phyloP scores from a whole-genome alignment of 2,329 filamentous ascomycete species.

The Polychaeton citri region DNA sequence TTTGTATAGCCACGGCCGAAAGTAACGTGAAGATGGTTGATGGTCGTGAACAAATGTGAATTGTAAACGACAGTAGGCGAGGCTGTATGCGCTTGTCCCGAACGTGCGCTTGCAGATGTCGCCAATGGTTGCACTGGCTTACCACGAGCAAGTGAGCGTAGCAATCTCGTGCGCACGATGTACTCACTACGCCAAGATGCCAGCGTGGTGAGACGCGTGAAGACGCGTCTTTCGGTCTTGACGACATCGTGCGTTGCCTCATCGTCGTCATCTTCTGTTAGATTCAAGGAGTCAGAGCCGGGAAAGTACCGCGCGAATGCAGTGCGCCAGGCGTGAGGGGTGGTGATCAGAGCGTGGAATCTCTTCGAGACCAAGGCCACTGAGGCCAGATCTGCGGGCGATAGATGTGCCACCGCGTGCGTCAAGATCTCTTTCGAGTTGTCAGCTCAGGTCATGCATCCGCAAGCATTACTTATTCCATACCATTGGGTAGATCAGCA shows the following conservation, averaged over 20 bases:
- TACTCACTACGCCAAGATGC: conserved; percentile 98
- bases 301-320: conserved; percentile 88
- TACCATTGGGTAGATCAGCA: conserved; percentile 69
- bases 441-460: conserved; percentile 6
- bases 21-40: conserved; percentile 67
- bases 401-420: conserved; percentile 79
- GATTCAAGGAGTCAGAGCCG: conserved; percentile 48
- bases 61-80: conserved; percentile 73
- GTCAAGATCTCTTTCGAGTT: conserved; percentile 65
- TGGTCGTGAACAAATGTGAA: conserved; percentile 64
- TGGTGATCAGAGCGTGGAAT: conserved; percentile 77
- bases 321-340: conserved; percentile 84
- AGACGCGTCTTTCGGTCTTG: conserved; percentile 62
- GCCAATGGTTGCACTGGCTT: conserved; percentile 52
- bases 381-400: conserved; percentile 67
- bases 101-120: conserved; percentile 39
- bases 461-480: conserved; percentile 13
- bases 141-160: conserved; percentile 69
- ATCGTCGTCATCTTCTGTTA: conserved; percentile 29
- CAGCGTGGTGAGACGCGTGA: conserved; percentile 65
- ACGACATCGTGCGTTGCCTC: conserved; percentile 41
- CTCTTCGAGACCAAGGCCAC: conserved; percentile 78
- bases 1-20: conserved; percentile 57
- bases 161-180: conserved; percentile 68
- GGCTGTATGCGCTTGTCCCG: conserved; percentile 48